phyloP scores from a whole-genome alignment of 2,329 filamentous ascomycete species.

The Chalara sp. region DNA sequence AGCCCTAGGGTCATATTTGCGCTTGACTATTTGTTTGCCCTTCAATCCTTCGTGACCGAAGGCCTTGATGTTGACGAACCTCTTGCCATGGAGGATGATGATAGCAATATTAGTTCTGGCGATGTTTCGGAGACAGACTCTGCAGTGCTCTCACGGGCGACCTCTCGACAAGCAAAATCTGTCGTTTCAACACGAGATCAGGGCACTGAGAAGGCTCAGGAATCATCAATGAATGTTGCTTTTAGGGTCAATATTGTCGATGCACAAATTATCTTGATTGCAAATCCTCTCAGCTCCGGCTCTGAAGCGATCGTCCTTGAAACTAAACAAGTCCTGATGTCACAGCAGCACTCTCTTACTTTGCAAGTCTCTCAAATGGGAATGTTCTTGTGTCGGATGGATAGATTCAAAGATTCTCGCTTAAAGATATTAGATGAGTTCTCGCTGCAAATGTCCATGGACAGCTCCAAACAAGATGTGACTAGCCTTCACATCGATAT shows the following conservation, averaged over 20 bases:
- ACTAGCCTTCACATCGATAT: slow-evolving; percentile 82
- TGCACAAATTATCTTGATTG: slow-evolving; percentile 92
- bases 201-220: slow-evolving; percentile 20
- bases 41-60: slow-evolving; percentile 74
- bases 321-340: slow-evolving; percentile 87
- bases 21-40: slow-evolving; percentile 86
- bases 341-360: slow-evolving; percentile 88
- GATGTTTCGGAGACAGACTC: slow-evolving; percentile 56
- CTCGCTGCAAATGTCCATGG: slow-evolving; percentile 82
- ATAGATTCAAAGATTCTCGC: slow-evolving; percentile 85
- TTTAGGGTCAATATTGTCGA: slow-evolving; percentile 94
- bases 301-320: slow-evolving; percentile 95
- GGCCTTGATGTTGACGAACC: slow-evolving; percentile 62
- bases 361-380: slow-evolving; percentile 90
- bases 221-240: slow-evolving; percentile 63
- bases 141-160: slow-evolving; percentile 20
- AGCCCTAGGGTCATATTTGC: slow-evolving; percentile 94
- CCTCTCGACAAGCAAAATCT: slow-evolving; percentile 14
- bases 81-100: slow-evolving; percentile 39
- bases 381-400: slow-evolving; percentile 99
- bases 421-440: slow-evolving; percentile 96
- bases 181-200: slow-evolving; percentile 18
- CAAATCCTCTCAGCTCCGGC: slow-evolving; percentile 81
- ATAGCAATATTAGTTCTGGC: slow-evolving; percentile 47
- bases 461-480: slow-evolving; percentile 54